Evolutionary conservation across 139 green algal species (phyloP), one percentile per base, ranked within the genome.

Genomic region (Tetraselmis chui): DNA sequence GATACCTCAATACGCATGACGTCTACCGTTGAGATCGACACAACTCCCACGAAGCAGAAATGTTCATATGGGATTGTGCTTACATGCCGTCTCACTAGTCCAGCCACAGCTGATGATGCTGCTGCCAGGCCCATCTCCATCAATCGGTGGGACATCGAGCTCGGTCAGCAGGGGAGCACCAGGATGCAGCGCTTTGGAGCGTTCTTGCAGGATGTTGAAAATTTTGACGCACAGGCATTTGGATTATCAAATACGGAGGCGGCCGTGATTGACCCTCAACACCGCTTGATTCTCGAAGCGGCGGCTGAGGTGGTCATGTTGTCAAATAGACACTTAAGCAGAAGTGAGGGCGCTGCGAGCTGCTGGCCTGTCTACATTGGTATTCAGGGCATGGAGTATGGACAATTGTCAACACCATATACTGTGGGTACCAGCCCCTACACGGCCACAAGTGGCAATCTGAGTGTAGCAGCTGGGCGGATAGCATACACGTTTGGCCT

Each of bases 261-360:
- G 1, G 32, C 5, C 79, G 82, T 31, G 27, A 89, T 96, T 84
- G 94, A 97, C 82, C 92, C 94, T 1, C 94, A 97, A 84, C 94
- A 97, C 85, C 87, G 94, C 74, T 83, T 97, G 78, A 87, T 97
- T 67, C 75, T 96, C 30, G 92, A 96, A 79, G 78, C 75, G 25
- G 81, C 77, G 2, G 76, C 79, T 2, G 79, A 84, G 25, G 45
- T 67, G 45, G 5, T 25, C 18, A 5, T 67, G 11, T 67, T 67
- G 45, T n/a, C n/a, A n/a, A n/a, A n/a, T n/a, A n/a, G n/a, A n/a
- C n/a, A n/a, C n/a, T n/a, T n/a, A n/a, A n/a, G n/a, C n/a, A n/a
- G n/a, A n/a, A n/a, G n/a, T n/a, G n/a, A n/a, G n/a, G n/a, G n/a
- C n/a, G n/a, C 45, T 67, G 45, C 45, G 45, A 67, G 18, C 45